phyloP scores from a whole-genome alignment of 305 asterid species.

The Plantago lanceolata region DNA sequence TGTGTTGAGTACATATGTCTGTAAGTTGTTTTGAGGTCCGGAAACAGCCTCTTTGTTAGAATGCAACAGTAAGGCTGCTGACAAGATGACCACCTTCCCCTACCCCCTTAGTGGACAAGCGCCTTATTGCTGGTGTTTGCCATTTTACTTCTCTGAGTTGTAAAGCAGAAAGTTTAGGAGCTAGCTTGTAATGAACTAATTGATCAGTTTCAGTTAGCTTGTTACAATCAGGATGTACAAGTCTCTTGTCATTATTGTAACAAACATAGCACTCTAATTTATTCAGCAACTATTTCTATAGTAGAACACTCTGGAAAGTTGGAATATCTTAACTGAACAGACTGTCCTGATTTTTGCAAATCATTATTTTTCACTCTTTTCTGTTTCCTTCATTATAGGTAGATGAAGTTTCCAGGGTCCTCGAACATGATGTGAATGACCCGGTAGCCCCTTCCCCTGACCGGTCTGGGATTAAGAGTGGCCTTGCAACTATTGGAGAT shows the following conservation, averaged over 20 bases:
- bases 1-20: neutral
- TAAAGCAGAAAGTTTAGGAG: too few species aligned
- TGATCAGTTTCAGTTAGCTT: too few species aligned
- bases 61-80: too few species aligned
- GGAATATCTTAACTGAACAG: neutral
- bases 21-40: neutral
- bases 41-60: too few species aligned
- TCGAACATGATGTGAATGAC: constrained; percentile 58
- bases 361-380: constrained; percentile 6
- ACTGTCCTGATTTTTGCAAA: neutral
- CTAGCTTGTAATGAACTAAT: too few species aligned
- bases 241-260: constrained; percentile 9
- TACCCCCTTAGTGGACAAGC: too few species aligned
- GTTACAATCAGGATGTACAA: neutral
- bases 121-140: too few species aligned
- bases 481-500: constrained; percentile 36
- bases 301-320: constrained; percentile 7
- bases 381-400: constrained; percentile 39
- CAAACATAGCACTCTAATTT: neutral
- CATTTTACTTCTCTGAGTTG: too few species aligned
- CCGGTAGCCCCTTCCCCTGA: constrained; percentile 62
- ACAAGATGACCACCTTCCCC: too few species aligned
- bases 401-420: constrained; percentile 47
- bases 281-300: constrained; percentile 4
- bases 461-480: constrained; percentile 42